Evolutionary conservation across 2,329 filamentous ascomycete species (phyloP).

Genomic region (Cercospora sojina): DNA sequence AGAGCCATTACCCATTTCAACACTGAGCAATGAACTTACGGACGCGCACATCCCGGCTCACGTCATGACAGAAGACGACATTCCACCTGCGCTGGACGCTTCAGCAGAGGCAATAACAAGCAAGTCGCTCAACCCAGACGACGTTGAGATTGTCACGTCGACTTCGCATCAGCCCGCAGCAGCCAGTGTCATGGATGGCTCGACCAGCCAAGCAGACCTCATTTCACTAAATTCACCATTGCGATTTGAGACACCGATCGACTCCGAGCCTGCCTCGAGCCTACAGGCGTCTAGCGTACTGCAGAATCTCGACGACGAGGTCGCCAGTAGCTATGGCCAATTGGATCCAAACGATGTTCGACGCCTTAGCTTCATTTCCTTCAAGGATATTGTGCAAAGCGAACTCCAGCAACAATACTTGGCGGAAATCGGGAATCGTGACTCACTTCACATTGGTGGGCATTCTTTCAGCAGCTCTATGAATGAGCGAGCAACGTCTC

Average conservation of each 20-base stretch:
- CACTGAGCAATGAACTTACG: constrained; percentile 65
- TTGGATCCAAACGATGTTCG: constrained; percentile 76
- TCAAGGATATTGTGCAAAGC: constrained; percentile 89
- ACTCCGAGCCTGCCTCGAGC: constrained; percentile 59
- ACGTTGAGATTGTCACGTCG: constrained; percentile 90
- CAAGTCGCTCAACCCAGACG: constrained; percentile 76
- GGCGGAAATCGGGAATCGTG: constrained; percentile 60
- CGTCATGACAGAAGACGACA: constrained; percentile 91
- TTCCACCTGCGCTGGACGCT: constrained; percentile 86
- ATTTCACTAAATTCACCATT: constrained; percentile 28
- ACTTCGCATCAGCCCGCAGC: constrained; percentile 77
- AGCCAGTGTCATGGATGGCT: constrained; percentile 55
- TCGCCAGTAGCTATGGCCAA: constrained; percentile 72
- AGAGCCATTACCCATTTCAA: constrained; percentile 56
- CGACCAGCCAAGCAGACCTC: constrained; percentile 33
- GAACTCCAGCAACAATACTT: constrained; percentile 56
- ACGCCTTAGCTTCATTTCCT: constrained; percentile 90
- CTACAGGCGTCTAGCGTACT: constrained; percentile 82
- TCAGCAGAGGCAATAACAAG: constrained; percentile 92
- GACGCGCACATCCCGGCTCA: constrained; percentile 82
- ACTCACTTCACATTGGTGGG: constrained; percentile 59
- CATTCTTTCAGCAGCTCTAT: constrained; percentile 22
- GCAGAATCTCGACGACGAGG: constrained; percentile 58
- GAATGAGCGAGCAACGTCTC: constrained; percentile 71
- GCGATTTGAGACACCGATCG: constrained; percentile 24